A percentile compares a stretch with the other conserved stretches of the same genome.
Conservation (phyloP, 352 stramenopile genomes). For the Phytophthora tubulina region DNA sequence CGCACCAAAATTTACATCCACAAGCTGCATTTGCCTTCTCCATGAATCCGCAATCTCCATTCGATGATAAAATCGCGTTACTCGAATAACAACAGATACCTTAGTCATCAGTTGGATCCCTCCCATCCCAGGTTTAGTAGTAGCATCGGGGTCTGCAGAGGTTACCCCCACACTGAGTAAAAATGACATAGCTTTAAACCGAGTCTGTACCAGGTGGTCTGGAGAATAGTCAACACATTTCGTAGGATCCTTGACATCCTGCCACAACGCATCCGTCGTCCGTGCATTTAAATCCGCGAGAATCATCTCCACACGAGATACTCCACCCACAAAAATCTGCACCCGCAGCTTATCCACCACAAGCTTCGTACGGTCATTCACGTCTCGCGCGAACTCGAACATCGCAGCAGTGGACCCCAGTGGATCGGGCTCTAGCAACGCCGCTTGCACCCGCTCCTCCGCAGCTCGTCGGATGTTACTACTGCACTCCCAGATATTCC, state of each 20-base stretch:
- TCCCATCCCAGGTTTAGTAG: not conserved
- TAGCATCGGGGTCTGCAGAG: not conserved
- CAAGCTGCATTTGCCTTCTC: slow-evolving; percentile 63
- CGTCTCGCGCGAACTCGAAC: slow-evolving; percentile 64
- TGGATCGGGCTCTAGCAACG: slow-evolving; percentile 61
- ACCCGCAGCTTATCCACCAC: slow-evolving; percentile 61
- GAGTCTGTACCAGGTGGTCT: slow-evolving; percentile 68
- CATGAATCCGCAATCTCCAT: slow-evolving; percentile 48
- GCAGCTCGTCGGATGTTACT: slow-evolving; percentile 45
- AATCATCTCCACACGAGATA: slow-evolving; percentile 50
- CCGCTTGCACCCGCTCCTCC: slow-evolving; percentile 46
- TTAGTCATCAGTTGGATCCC: slow-evolving; percentile 49
- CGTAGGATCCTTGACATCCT: slow-evolving; percentile 70
- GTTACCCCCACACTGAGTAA: slow-evolving; percentile 52
- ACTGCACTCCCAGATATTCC: slow-evolving; percentile 59
- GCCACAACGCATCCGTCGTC: slow-evolving; percentile 72
- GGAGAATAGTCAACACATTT: slow-evolving; percentile 67
- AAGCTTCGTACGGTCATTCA: slow-evolving; percentile 62
- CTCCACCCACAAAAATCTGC: slow-evolving; percentile 55
- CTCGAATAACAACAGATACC: slow-evolving; percentile 55
- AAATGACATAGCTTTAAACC: slow-evolving; percentile 73
- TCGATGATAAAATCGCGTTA: slow-evolving; percentile 68
- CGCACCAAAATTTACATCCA: slow-evolving; percentile 66
- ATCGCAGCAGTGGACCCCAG: slow-evolving; percentile 70
- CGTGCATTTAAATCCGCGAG: slow-evolving; percentile 57